Percentiles rank a stretch among this genome's conserved stretches.
Conservation (phyloP, 345 rosid species). For the Hypericum perforatum region DNA sequence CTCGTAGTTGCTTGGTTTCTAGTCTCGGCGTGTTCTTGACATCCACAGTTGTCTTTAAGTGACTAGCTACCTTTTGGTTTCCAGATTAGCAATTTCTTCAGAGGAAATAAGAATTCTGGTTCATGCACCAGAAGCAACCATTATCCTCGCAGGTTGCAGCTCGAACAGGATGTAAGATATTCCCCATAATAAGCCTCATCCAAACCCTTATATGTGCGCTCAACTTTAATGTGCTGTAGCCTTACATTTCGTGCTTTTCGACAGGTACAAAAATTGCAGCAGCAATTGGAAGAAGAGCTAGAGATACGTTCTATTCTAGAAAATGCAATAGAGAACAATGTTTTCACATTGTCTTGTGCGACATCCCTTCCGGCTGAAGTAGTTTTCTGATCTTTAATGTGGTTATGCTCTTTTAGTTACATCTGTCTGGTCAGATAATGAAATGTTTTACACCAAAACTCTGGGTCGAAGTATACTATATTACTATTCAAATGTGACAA, state of each 20-base stretch:
- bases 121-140: conserved; percentile 21
- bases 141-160: conserved; percentile 53
- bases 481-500: too few species aligned
- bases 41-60: too few species aligned
- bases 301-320: conserved; percentile 55
- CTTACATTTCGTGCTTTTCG: conserved; percentile 10
- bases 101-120: conserved; percentile 26
- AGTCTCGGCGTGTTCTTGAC: too few species aligned
- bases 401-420: conserved; percentile 2
- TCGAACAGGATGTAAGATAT: conserved; percentile 75
- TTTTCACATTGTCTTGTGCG: conserved; percentile 37
- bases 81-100: conserved; percentile 33
- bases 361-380: conserved; percentile 71
- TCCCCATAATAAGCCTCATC: neutral
- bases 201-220: neutral
- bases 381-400: conserved; percentile 4
- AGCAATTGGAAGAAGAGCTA: conserved; percentile 64
- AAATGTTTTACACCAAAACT: too few species aligned
- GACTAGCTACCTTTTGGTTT: neutral
- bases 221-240: neutral
- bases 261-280: conserved; percentile 63
- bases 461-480: too few species aligned
- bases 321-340: conserved; percentile 55
- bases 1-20: too few species aligned
- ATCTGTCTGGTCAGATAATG: too few species aligned